phyloP scores from a whole-genome alignment of 2,329 filamentous ascomycete species.

The Aureobasidium sp. region DNA sequence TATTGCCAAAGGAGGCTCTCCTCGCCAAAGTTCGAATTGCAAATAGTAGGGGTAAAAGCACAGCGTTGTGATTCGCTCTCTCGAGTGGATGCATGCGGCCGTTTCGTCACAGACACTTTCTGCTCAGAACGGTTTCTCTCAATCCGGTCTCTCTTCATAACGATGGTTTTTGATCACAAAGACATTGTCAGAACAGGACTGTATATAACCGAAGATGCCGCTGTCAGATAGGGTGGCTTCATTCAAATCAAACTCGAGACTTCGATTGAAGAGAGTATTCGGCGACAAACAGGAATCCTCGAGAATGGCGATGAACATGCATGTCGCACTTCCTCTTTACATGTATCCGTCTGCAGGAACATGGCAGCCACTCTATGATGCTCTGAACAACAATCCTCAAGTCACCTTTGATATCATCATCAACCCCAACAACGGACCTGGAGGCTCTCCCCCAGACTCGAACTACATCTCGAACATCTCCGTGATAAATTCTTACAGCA shows the following conservation, averaged over 20 bases:
- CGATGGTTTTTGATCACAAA: not conserved
- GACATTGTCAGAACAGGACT: not conserved
- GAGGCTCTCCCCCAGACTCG: slow-evolving; percentile 19
- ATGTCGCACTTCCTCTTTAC: slow-evolving; percentile 24
- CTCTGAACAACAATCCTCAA: slow-evolving; percentile 16
- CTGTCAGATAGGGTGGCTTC: not conserved
- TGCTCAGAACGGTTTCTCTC: not conserved
- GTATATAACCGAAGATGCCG: not conserved
- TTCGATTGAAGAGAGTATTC: not conserved
- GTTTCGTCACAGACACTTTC: not conserved
- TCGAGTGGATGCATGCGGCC: not conserved
- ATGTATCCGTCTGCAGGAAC: slow-evolving; percentile 23
- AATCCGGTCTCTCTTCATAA: not conserved
- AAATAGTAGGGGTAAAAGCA: not conserved
- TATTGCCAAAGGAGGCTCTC: not conserved
- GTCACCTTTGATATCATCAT: slow-evolving; percentile 18
- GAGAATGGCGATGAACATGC: slow-evolving; percentile 7
- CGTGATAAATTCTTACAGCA: slow-evolving; percentile 22
- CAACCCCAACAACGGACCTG: slow-evolving; percentile 20
- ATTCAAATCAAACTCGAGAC: not conserved
- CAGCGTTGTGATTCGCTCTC: not conserved
- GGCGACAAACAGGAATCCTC: not conserved
- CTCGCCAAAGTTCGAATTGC: not conserved
- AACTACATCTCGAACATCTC: slow-evolving; percentile 23
- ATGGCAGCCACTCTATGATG: slow-evolving; percentile 24